phyloP scores from a whole-genome alignment of 345 rosid genomes.

The Jatropha curcas region DNA sequence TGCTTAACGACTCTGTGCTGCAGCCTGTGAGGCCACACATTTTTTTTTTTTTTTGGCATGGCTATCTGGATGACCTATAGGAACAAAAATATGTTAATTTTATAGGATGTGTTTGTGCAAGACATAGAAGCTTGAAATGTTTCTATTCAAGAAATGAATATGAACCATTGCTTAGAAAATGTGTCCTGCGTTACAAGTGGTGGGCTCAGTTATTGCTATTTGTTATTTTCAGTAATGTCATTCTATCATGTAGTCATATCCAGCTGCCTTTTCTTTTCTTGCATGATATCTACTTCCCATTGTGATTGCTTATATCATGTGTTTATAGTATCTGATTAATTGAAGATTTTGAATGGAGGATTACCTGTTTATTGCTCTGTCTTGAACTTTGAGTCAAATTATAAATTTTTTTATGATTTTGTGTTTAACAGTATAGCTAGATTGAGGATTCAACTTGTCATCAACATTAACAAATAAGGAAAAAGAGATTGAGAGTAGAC shows the following conservation, averaged over 20 bases:
- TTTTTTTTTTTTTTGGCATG: not conserved
- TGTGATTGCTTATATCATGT: too few relatives aligned
- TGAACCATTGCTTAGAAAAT: too few relatives aligned
- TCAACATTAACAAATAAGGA: not conserved
- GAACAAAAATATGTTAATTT: not conserved
- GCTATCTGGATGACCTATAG: not conserved
- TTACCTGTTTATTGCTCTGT: not conserved
- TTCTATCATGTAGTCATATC: not conserved
- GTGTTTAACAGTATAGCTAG: not conserved
- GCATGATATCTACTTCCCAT: too few relatives aligned
- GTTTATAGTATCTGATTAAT: not conserved
- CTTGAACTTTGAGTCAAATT: not conserved
- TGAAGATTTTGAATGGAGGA: not conserved
- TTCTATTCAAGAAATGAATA: not conserved
- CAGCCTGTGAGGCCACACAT: not conserved
- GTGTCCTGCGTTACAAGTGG: too few relatives aligned
- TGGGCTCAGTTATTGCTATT: too few relatives aligned
- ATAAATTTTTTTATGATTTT: constrained; percentile 10
- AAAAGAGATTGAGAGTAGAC: not conserved
- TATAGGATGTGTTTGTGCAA: too few relatives aligned
- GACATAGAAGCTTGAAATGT: not conserved
- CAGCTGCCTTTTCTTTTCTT: not conserved
- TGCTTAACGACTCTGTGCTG: not conserved
- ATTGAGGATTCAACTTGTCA: constrained; percentile 9
- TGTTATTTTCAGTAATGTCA: not conserved